These are phyloP conservation scores for Mycena capillaripes DNA, from an alignment of 768 basidiomycete genomes.

Conservation along the genomic window DNA sequence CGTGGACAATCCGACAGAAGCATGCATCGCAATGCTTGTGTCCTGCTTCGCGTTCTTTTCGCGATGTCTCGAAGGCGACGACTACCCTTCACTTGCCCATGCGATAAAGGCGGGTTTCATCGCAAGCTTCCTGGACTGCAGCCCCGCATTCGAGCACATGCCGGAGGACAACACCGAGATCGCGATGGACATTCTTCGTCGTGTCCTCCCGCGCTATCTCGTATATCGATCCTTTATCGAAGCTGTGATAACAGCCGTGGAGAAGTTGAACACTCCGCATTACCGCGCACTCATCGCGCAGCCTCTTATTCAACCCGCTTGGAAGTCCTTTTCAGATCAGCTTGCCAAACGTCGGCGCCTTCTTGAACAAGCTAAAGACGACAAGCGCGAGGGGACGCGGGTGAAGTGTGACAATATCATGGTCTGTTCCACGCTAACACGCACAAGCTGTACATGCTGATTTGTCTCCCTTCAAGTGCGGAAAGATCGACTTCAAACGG, in stretches of 20 bases:
- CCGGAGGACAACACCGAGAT: conserved; percentile 43
- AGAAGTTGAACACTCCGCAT: conserved; percentile 40
- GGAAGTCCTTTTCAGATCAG: conserved; percentile 36
- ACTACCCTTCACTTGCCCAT: conserved; percentile 51
- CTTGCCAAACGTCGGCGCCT: neutral
- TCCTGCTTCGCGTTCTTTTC: conserved; percentile 47
- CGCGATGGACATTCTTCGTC: conserved; percentile 42
- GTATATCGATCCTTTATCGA: conserved; percentile 54
- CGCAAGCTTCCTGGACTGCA: conserved; percentile 45
- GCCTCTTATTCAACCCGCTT: conserved; percentile 41
- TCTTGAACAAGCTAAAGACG: neutral
- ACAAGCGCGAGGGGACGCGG: conserved; percentile 43
- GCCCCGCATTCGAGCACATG: conserved; percentile 43
- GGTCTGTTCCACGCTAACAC: conserved; percentile 30
- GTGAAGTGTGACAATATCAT: conserved; percentile 51
- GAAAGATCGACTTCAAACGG: conserved; percentile 48
- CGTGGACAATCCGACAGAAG: conserved; percentile 30
- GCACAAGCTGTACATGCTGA: neutral
- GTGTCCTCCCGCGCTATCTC: conserved; percentile 50
- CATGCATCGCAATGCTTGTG: conserved; percentile 42
- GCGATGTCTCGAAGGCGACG: conserved; percentile 52
- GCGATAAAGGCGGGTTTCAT: conserved; percentile 51
- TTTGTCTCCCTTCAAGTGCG: conserved; percentile 42
- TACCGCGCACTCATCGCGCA: conserved; percentile 35
- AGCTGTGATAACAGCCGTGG: conserved; percentile 43